A percentile compares a stretch with the other conserved stretches of the same genome.
Conservation (phyloP, 1,139 yeast genomes). For the Geotrichum europaeum region DNA sequence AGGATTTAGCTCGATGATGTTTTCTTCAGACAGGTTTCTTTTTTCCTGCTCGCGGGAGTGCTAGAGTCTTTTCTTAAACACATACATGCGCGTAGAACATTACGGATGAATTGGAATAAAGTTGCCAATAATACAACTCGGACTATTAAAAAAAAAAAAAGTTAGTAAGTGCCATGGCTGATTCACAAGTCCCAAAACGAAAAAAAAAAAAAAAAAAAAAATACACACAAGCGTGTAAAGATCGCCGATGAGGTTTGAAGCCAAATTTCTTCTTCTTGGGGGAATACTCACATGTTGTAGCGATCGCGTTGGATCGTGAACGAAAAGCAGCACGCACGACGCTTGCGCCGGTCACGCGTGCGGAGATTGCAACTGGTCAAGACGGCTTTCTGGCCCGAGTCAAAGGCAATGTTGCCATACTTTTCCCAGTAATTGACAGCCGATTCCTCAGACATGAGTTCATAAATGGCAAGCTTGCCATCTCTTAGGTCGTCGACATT, state of each 20-base stretch:
- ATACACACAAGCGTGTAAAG: background rate
- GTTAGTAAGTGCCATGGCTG: background rate
- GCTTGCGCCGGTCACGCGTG: conserved; percentile 73
- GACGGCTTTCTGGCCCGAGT: conserved; percentile 92
- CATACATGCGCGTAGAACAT: background rate
- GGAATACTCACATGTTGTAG: conserved; percentile 53
- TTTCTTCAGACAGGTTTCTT: background rate
- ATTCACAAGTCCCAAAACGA: background rate
- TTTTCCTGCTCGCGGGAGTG: background rate
- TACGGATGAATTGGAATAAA: conserved; percentile 70
- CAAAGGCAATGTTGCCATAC: conserved; percentile 94
- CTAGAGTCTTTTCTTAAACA: background rate
- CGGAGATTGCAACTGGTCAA: conserved; percentile 84
- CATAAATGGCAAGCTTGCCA: conserved; percentile 88
- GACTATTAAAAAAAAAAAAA: conserved; percentile 32
- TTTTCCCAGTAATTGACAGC: conserved; percentile 99
- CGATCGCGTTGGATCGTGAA: conserved; percentile 90
- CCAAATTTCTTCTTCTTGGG: background rate
- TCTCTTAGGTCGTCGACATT: conserved; percentile 86
- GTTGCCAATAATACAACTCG: conserved; percentile 94
- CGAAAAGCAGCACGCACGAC: conserved; percentile 87
- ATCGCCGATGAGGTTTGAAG: background rate
- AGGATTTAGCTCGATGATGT: too few species aligned
- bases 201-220: background rate
- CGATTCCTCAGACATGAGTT: conserved; percentile 91